Evolutionary conservation across 768 basidiomycete genomes (phyloP).

Genomic region (Hygrophorus pudorinus): DNA sequence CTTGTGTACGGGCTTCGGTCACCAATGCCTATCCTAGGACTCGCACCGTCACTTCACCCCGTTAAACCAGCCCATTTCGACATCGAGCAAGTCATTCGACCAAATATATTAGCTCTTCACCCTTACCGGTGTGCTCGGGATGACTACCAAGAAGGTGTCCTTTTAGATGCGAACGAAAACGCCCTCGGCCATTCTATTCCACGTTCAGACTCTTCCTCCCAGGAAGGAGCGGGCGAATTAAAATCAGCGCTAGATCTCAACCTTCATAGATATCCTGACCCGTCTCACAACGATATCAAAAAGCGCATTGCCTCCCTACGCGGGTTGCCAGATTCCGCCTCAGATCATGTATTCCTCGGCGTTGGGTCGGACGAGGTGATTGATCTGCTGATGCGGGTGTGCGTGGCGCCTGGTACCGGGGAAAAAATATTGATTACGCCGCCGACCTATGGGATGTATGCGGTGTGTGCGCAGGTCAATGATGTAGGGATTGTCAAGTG

Average conservation of each 20-base stretch:
- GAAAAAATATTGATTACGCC: constrained; percentile 87
- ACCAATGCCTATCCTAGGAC: constrained; percentile 67
- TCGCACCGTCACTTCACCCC: constrained; percentile 32
- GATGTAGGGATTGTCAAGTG: constrained; percentile 78
- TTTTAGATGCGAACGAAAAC: constrained; percentile 98
- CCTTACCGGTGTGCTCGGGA: constrained; percentile 96
- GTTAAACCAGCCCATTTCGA: constrained; percentile 71
- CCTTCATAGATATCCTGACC: constrained; percentile 91
- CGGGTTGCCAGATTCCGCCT: constrained; percentile 40
- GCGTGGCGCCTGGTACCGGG: constrained; percentile 63
- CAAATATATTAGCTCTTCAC: constrained; percentile 84
- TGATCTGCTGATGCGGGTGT: constrained; percentile 86
- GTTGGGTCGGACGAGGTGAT: constrained; percentile 97
- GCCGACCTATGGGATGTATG: constrained; percentile 98
- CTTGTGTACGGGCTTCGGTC: too few relatives aligned
- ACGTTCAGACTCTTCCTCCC: constrained; percentile 11
- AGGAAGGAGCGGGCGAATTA: constrained; percentile 18
- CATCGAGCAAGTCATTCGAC: constrained; percentile 77
- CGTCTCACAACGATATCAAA: constrained; percentile 77
- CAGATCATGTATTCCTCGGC: constrained; percentile 78
- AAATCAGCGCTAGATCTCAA: constrained; percentile 32
- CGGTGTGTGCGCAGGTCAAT: constrained; percentile 91
- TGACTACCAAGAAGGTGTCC: constrained; percentile 84
- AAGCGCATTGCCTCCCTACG: constrained; percentile 63
- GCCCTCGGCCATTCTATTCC: constrained; percentile 80